A percentile compares a stretch with the other conserved stretches of the same genome.
Evolutionary conservation across 129 eudicot species (phyloP).

Genomic region (Erigeron canadensis): DNA sequence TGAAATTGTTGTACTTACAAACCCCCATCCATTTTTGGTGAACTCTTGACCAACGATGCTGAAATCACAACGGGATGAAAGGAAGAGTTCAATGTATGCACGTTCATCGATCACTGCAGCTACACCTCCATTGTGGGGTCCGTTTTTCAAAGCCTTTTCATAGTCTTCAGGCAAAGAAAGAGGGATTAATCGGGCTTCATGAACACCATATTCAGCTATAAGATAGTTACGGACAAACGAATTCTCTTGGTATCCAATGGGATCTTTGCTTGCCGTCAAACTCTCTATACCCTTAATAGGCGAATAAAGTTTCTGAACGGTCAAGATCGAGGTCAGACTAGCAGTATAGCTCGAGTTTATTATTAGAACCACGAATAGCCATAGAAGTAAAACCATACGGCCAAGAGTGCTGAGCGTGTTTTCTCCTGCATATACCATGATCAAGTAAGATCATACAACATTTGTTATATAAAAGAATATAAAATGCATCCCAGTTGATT

Average conservation of each 20-base stretch:
- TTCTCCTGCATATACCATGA: constrained; percentile 53
- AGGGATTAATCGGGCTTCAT: constrained; percentile 53
- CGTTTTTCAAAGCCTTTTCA: constrained; percentile 51
- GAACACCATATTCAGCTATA: constrained; percentile 48
- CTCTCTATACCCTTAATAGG: constrained; percentile 67
- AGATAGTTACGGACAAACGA: constrained; percentile 59
- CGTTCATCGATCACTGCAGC: constrained; percentile 80
- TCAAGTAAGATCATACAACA: constrained; percentile 11
- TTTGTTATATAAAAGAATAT: neutral
- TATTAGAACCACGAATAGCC: constrained; percentile 77
- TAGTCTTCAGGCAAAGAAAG: constrained; percentile 55
- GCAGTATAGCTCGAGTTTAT: constrained; percentile 84
- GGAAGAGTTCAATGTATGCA: constrained; percentile 68
- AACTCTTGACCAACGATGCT: constrained; percentile 78
- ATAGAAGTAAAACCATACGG: constrained; percentile 54
- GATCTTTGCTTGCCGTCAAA: constrained; percentile 50
- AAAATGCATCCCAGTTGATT: neutral
- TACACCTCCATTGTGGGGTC: constrained; percentile 67
- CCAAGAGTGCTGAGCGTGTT: constrained; percentile 66
- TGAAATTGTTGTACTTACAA: constrained; percentile 51
- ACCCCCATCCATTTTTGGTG: constrained; percentile 89
- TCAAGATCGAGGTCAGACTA: constrained; percentile 71
- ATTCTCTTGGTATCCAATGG: constrained; percentile 69
- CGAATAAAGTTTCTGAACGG: constrained; percentile 66
- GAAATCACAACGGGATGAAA: constrained; percentile 65